Evolutionary conservation across 257 asterid genomes (phyloP), one percentile per base, ranked within the genome.

Genomic region (Plantago major): DNA sequence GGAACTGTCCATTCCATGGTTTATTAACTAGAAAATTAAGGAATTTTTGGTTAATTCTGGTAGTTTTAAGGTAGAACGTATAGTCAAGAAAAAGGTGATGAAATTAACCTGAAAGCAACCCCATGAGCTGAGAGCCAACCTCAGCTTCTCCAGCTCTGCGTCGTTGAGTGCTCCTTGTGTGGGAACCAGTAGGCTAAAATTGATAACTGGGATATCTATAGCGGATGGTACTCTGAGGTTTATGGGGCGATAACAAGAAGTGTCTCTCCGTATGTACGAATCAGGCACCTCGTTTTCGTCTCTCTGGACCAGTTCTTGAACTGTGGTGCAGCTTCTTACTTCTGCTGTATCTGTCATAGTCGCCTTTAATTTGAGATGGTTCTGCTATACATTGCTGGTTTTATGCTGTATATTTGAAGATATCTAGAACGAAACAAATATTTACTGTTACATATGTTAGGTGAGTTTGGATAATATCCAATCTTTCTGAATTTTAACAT

Each of bases 61-160:
- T 46, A 57, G 42, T 13, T 38, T 18, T 22, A 48, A 6, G 0
- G 22, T 12, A 37, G 14, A 37, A 15, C 16, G 17, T 17, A 48
- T 33, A 12, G 28, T 46, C 14, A 47, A 62, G 55, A 30, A 48
- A n/a, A 46, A 9, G 5, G 7, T 10, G 3, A 48, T 13, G 18
- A 17, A n/a, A 30, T 42, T 42, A 16, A 86, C 90, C 94, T 86
- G 95, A 71, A 86, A 77, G 74, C 79, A 85, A 40, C 95, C 85
- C 78, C 85, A 79, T 9, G 83, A 64, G 47, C 60, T 46, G 70
- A 86, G 84, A 60, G 91, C 83, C 11, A 79, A 71, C 3, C 66
- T 81, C 66, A 86, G 87, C 38, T 74, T 76, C 33, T 60, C 69
- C 38, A 84, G 84, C 68, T 82, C 78, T 10, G 55, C 68, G 26